Conservation (phyloP, 192 early-diverging fungal species). For the Podila epigama region DNA sequence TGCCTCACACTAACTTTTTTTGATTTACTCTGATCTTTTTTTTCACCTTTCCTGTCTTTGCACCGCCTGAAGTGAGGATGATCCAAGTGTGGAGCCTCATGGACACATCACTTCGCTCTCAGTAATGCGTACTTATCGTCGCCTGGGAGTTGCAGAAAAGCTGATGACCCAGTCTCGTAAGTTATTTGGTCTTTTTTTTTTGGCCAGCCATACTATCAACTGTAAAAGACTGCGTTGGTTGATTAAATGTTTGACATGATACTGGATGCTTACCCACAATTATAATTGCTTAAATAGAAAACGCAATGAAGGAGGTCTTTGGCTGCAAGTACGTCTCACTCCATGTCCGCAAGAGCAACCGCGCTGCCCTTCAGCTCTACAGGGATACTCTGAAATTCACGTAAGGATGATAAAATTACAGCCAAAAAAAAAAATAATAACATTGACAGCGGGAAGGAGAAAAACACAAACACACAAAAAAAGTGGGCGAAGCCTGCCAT, state of each 20-base stretch:
- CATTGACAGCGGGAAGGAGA: not conserved
- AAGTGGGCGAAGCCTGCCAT: no score
- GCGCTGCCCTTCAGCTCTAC: constrained; percentile 93
- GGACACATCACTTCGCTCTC: constrained; percentile 98
- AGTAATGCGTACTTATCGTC: constrained; percentile 95
- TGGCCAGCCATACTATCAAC: not conserved
- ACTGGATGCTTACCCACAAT: not conserved
- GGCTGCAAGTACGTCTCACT: constrained; percentile 88
- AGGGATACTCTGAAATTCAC: constrained; percentile 91
- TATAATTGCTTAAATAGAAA: constrained; percentile 27
- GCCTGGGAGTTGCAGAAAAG: constrained; percentile 96
- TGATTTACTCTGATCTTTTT: constrained; percentile 7
- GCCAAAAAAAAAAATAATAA: not conserved
- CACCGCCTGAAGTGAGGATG: constrained; percentile 98
- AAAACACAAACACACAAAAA: no score
- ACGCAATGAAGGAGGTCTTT: constrained; percentile 89
- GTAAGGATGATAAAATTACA: constrained; percentile 45
- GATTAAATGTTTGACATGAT: not conserved
- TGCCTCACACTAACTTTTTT: constrained; percentile 4
- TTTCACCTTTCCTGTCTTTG: constrained; percentile 14
- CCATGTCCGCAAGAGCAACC: constrained; percentile 94
- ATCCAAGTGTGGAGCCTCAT: constrained; percentile 72
- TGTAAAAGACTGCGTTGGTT: not conserved
- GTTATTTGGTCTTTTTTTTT: constrained; percentile 31
- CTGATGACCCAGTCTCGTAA: constrained; percentile 93